These are phyloP conservation scores for Avicennia marina DNA, from an alignment of 257 asterid species.

Conservation along the genomic window DNA sequence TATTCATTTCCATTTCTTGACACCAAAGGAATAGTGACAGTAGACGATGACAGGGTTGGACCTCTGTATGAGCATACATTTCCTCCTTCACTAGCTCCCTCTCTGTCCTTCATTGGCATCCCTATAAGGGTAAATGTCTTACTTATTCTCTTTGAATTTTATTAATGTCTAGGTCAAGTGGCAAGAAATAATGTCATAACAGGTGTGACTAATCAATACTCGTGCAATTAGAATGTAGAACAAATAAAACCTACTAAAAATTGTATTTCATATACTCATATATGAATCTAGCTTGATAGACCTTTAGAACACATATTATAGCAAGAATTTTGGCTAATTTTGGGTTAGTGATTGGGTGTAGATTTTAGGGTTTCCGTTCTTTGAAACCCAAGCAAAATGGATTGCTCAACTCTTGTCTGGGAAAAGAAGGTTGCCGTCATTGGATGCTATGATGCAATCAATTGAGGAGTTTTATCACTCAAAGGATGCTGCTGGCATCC, in stretches of 20 bases:
- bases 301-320: not conserved
- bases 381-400: slow-evolving; percentile 97
- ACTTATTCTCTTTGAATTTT: no score
- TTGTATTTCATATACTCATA: no score
- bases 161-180: no score
- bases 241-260: no score
- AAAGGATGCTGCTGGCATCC: slow-evolving; percentile 61
- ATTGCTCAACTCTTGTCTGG: slow-evolving; percentile 71
- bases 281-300: no score
- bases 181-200: not conserved
- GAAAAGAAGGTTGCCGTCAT: slow-evolving; percentile 65
- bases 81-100: slow-evolving; percentile 85
- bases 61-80: slow-evolving; percentile 92
- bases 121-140: slow-evolving; percentile 60
- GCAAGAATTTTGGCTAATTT: slow-evolving; percentile 9
- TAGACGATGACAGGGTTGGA: slow-evolving; percentile 84
- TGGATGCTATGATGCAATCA: slow-evolving; percentile 74
- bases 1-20: slow-evolving; percentile 91
- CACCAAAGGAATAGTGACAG: slow-evolving; percentile 76
- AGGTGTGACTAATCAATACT: no score
- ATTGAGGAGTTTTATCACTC: slow-evolving; percentile 54
- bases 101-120: slow-evolving; percentile 75
- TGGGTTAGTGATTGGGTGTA: slow-evolving; percentile 21
- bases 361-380: slow-evolving; percentile 84
- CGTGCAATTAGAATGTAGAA: no score